Percentiles rank a stretch among this genome's conserved stretches.
phyloP scores from a whole-genome alignment of 1,139 yeast genomes.

The Tardiomyces depauwii region DNA sequence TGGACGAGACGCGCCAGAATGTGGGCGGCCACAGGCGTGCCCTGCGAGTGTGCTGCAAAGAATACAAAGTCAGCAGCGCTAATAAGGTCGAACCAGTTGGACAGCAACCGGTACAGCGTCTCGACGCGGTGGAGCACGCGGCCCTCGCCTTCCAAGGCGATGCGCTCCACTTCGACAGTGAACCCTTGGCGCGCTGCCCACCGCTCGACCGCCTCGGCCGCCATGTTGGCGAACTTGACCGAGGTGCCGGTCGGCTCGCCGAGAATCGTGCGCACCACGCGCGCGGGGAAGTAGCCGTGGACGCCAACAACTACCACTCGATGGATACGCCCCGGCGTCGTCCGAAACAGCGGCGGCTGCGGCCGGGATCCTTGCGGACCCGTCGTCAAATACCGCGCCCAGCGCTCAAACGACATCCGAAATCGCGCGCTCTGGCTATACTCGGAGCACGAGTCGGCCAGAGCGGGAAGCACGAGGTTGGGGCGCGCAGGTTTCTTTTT shows the following conservation, averaged over 20 bases:
- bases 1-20: conserved; percentile 61
- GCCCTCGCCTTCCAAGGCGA: conserved; percentile 91
- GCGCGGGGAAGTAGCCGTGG: conserved; percentile 91
- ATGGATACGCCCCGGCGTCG: conserved; percentile 15
- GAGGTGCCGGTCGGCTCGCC: conserved; percentile 96
- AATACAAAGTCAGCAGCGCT: conserved; percentile 73
- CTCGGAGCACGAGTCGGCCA: conserved; percentile 18
- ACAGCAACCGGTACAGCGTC: conserved; percentile 60
- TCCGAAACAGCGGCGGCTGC: conserved; percentile 13
- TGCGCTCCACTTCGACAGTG: conserved; percentile 63
- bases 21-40: conserved; percentile 83
- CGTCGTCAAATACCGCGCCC: conserved; percentile 10
- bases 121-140: conserved; percentile 77
- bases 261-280: conserved; percentile 69
- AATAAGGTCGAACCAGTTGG: conserved; percentile 60
- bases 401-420: conserved; percentile 11
- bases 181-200: conserved; percentile 56
- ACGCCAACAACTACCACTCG: conserved; percentile 78
- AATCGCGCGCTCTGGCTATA: conserved; percentile 14
- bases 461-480: conserved; percentile 21
- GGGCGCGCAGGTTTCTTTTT: conserved; percentile 10
- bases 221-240: conserved; percentile 73
- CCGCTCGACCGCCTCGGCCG: conserved; percentile 60
- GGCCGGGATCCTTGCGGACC: conserved; percentile 1
- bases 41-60: conserved; percentile 91